These are phyloP conservation scores for Tardiomyces depauwii DNA, from an alignment of 1,139 yeast species.

Conservation along the genomic window DNA sequence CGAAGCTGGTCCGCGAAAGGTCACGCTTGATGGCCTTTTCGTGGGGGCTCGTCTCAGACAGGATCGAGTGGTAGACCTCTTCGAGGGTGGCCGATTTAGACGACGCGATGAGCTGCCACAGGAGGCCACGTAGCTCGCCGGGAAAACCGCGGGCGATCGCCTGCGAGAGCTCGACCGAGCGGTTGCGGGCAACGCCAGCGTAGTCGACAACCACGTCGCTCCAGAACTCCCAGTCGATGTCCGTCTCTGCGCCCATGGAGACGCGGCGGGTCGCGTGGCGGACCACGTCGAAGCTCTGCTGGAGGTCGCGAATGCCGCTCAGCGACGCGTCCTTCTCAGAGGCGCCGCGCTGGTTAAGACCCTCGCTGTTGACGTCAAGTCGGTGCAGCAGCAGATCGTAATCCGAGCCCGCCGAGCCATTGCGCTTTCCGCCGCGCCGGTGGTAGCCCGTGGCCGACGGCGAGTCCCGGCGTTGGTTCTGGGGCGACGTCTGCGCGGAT, in stretches of 20 bases:
- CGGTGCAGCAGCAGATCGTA: conserved; percentile 39
- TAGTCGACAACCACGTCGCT: conserved; percentile 67
- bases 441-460: conserved; percentile 22
- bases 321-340: conserved; percentile 37
- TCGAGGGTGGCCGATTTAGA: conserved; percentile 66
- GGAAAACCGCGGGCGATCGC: conserved; percentile 75
- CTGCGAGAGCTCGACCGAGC: conserved; percentile 46
- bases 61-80: conserved; percentile 47
- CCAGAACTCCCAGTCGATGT: conserved; percentile 85
- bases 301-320: conserved; percentile 51
- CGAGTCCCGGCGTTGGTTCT: conserved; percentile 14
- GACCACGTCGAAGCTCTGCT: conserved; percentile 45
- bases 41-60: conserved; percentile 47
- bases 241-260: neutral
- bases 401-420: conserved; percentile 27
- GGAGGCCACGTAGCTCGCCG: conserved; percentile 68
- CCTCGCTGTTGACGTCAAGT: conserved; percentile 37
- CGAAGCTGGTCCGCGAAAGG: conserved; percentile 73
- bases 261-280: neutral
- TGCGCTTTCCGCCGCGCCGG: conserved; percentile 28
- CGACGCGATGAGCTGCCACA: conserved; percentile 87
- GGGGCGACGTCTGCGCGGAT: conserved; percentile 3
- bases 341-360: conserved; percentile 25
- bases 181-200: conserved; percentile 47
- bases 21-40: conserved; percentile 76